A percentile compares a stretch with the other conserved stretches of the same genome.
phyloP scores from a whole-genome alignment of 164 flowering plant genomes.

The Kalanchoe fedtschenkoi region DNA sequence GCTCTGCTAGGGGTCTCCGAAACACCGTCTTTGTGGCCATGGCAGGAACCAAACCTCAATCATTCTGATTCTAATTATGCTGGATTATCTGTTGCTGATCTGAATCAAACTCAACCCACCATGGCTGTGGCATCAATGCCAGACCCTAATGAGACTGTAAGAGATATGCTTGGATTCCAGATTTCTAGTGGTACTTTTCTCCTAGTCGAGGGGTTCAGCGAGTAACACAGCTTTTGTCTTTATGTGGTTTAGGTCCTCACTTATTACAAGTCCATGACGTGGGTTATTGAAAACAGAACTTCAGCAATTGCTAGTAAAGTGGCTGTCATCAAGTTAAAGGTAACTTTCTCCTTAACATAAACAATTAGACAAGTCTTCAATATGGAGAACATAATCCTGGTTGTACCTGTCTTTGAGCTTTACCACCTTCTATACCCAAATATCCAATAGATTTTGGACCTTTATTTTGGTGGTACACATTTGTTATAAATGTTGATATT shows the following conservation, averaged over 20 bases:
- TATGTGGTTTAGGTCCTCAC: conserved; percentile 18
- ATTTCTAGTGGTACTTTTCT: not conserved
- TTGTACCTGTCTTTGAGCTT: not conserved
- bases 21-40: conserved; percentile 27
- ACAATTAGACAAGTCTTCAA: not conserved
- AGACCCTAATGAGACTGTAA: not conserved
- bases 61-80: conserved; percentile 25
- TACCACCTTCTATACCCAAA: not conserved
- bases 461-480: not conserved
- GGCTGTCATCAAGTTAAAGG: conserved; percentile 36
- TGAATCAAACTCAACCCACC: conserved; percentile 24
- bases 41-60: conserved; percentile 24
- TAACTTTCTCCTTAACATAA: not conserved
- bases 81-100: conserved; percentile 24
- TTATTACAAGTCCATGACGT: conserved; percentile 37
- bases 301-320: conserved; percentile 20
- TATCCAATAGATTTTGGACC: not conserved
- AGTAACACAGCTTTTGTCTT: not conserved
- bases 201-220: not conserved
- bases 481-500: not conserved
- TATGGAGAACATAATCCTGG: not conserved
- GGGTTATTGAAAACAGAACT: conserved; percentile 29
- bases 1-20: conserved; percentile 14
- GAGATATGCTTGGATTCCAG: not conserved
- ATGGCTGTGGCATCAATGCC: conserved; percentile 18